Evolutionary conservation across 2,329 filamentous ascomycete species (phyloP), one percentile per base, ranked within the genome.

Genomic region (Cladosporium oxysporum): DNA sequence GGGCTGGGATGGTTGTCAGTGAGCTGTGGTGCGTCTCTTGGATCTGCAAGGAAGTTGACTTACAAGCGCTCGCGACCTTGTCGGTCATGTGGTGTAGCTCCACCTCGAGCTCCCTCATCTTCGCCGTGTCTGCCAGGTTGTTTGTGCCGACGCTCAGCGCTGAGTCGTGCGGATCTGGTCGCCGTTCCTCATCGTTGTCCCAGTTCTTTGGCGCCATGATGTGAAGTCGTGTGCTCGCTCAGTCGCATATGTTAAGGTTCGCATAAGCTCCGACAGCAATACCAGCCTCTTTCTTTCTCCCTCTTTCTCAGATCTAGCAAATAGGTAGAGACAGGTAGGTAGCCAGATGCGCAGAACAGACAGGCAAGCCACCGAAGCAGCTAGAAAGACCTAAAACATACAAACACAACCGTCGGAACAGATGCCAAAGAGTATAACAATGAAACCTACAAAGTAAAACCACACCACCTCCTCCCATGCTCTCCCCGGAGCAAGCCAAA

Each of bases 11-110:
- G 23, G 18, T 11, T 50, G 29, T 58, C 16, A 58, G 50, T 33
- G 23, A 44, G 1, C 5, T 18, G 28, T 21, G 29, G 18, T 33
- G 31, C 5, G 18, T 31, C 28, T 29, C 18, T 21, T 21, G 3
- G 41, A 10, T 21, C n/a, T 16, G 44, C 23, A 59, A 55, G 31
- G 10, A 29, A 6, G 49, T 29, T 52, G 76, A 21, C 83, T 63
- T 78, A 86, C 84, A 83, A 70, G 84, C 82, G 65, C 87, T 86
- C 3, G 88, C 85, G 65, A 89, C 89, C 78, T 91, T 92, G 71
- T 90, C 83, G 76, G 88, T 91, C 66, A 93, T 83, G 63, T 88
- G 78, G 65, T 85, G 84, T 63, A 93, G 87, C 74, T 93, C 90
- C 41, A 85, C 83, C 77, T 93, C 87, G 53, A 94, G 83, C 72